A percentile compares a stretch with the other conserved stretches of the same genome.
These are phyloP conservation scores for Vaucheria bursata DNA, from an alignment of 352 stramenopile species.

Conservation along the genomic window DNA sequence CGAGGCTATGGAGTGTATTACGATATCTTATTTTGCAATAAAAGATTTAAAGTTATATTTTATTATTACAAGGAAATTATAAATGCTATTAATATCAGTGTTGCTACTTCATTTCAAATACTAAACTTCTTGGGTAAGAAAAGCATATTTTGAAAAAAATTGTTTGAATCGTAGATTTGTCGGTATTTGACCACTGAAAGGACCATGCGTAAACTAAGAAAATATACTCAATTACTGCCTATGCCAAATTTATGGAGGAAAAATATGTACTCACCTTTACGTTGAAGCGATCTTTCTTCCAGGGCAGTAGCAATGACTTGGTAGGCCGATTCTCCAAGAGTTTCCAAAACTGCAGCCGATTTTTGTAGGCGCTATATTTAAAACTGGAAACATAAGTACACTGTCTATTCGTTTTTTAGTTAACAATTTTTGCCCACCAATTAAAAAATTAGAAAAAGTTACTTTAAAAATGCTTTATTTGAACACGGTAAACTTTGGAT, in stretches of 20 bases:
- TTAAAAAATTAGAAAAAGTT: not conserved
- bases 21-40: not conserved
- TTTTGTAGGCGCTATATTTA: conserved; percentile 20
- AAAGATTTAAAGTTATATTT: not conserved
- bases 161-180: too few species aligned
- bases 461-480: not conserved
- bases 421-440: not conserved
- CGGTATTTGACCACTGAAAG: too few species aligned
- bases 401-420: not conserved
- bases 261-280: conserved; percentile 13
- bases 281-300: conserved; percentile 20
- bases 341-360: conserved; percentile 22
- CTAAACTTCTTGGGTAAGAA: too few species aligned
- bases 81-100: too few species aligned
- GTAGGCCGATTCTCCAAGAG: conserved; percentile 20
- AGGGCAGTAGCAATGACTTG: conserved; percentile 27
- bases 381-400: not conserved
- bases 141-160: too few species aligned
- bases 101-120: too few species aligned
- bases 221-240: conserved; percentile 9
- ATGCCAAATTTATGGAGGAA: too few species aligned
- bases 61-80: too few species aligned
- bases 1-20: too few species aligned
- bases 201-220: not conserved
- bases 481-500: not conserved